phyloP scores from a whole-genome alignment of 1,139 yeast genomes.

The Saccharomyces uvarum region DNA sequence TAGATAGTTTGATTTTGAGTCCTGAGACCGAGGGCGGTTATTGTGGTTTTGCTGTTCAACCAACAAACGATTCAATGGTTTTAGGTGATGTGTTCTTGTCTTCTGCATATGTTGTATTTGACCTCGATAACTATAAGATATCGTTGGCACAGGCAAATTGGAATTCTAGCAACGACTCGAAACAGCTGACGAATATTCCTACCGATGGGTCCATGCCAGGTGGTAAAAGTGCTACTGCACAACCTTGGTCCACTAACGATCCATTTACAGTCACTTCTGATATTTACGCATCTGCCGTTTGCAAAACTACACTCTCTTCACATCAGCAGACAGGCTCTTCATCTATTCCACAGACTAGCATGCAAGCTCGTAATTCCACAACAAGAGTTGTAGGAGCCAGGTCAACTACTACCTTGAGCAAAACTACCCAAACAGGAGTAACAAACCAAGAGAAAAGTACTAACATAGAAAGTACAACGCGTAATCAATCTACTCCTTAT shows the following conservation, averaged over 20 bases:
- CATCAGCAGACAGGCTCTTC: neutral
- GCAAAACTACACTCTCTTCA: neutral
- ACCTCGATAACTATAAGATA: slow-evolving; percentile 56
- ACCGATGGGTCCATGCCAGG: slow-evolving; percentile 16
- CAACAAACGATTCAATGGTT: slow-evolving; percentile 30
- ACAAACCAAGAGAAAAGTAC: neutral
- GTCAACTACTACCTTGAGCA: neutral
- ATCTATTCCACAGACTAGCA: neutral
- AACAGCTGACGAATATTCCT: slow-evolving; percentile 10
- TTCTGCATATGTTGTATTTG: slow-evolving; percentile 69
- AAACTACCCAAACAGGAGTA: neutral
- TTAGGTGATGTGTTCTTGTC: slow-evolving; percentile 72
- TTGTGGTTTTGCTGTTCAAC: slow-evolving; percentile 35
- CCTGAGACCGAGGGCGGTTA: slow-evolving; percentile 14
- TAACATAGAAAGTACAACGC: neutral
- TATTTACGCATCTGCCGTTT: slow-evolving; percentile 2
- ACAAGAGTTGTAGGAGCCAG: neutral
- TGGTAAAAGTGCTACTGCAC: slow-evolving; percentile 15
- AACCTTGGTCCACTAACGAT: slow-evolving; percentile 17
- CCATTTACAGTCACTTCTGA: slow-evolving; percentile 11
- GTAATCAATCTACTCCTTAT: neutral
- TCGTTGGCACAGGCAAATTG: slow-evolving; percentile 55
- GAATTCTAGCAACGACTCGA: slow-evolving; percentile 7
- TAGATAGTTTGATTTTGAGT: slow-evolving; percentile 34
- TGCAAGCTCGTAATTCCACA: neutral